Conservation (phyloP, 1,284 basidiomycete genomes). For the Thecaphora thlaspeos region DNA sequence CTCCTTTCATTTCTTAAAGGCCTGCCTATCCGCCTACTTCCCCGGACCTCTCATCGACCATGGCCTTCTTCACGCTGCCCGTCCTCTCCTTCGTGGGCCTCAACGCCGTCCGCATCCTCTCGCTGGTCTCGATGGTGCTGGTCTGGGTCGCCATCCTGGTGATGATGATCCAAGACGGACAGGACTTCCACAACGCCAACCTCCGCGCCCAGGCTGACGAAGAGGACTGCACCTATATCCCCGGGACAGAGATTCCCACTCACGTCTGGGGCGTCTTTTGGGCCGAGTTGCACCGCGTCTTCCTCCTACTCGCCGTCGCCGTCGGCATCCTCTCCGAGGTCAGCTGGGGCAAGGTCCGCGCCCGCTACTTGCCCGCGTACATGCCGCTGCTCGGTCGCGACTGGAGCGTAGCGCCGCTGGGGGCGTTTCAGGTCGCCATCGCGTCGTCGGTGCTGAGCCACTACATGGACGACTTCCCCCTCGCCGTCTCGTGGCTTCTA, state of each 20-base stretch:
- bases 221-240: slow-evolving; percentile 35
- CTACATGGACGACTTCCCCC: slow-evolving; percentile 32
- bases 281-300: slow-evolving; percentile 34
- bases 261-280: slow-evolving; percentile 49
- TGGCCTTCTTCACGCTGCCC: slow-evolving; percentile 1
- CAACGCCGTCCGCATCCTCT: slow-evolving; percentile 30
- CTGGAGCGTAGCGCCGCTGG: slow-evolving; percentile 31
- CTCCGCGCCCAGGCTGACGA: slow-evolving; percentile 8
- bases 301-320: slow-evolving; percentile 18
- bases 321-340: slow-evolving; percentile 25
- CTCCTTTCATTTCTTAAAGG: too few species aligned
- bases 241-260: slow-evolving; percentile 39
- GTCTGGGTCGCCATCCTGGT: slow-evolving; percentile 30
- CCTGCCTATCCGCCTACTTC: too few species aligned
- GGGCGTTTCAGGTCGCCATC: slow-evolving; percentile 28
- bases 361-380: slow-evolving; percentile 5
- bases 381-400: slow-evolving; percentile 21
- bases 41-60: too few species aligned
- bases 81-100: slow-evolving; percentile 28
- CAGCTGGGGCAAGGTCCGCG: slow-evolving; percentile 19
- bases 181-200: slow-evolving; percentile 15
- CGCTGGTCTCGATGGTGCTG: slow-evolving; percentile 23
- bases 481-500: slow-evolving; percentile 38
- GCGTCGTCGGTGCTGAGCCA: slow-evolving; percentile 29
- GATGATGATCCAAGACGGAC: slow-evolving; percentile 22